Evolutionary conservation across 2,329 filamentous ascomycete genomes (phyloP).

Genomic region (Stagonosporopsis chrysanthemi): DNA sequence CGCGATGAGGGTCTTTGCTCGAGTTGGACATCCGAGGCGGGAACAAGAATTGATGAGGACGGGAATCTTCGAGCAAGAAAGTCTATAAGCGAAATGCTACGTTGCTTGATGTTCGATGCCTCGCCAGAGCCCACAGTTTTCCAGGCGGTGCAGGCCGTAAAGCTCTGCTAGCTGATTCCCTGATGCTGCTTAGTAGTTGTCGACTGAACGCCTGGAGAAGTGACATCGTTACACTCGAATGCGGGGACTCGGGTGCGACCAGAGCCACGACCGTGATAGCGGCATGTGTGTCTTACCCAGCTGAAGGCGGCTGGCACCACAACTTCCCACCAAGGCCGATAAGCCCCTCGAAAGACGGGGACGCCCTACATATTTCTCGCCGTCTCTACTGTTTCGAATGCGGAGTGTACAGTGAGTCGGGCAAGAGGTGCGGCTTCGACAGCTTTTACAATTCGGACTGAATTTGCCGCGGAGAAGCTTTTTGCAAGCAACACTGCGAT

Average conservation of each 20-base stretch:
- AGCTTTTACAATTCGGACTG: slow-evolving; percentile 6
- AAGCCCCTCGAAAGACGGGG: neutral
- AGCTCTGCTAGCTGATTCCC: neutral
- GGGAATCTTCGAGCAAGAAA: neutral
- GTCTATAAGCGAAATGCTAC: neutral
- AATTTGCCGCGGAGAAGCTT: neutral
- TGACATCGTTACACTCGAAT: neutral
- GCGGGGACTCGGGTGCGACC: neutral
- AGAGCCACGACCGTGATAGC: neutral
- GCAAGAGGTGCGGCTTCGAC: neutral
- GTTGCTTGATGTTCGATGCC: neutral
- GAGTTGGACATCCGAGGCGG: neutral
- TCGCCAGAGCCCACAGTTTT: neutral
- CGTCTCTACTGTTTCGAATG: neutral
- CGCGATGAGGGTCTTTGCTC: neutral
- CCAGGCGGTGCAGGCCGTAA: neutral
- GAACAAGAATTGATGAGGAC: neutral
- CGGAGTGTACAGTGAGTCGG: neutral
- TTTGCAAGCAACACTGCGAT: neutral
- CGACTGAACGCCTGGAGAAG: neutral
- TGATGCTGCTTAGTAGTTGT: neutral
- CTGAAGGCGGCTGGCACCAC: neutral
- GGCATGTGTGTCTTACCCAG: neutral
- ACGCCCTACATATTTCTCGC: neutral
- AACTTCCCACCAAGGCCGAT: neutral